These are phyloP conservation scores for Colletotrichum chrysophilum DNA, from an alignment of 2,329 filamentous ascomycete species.

Conservation along the genomic window DNA sequence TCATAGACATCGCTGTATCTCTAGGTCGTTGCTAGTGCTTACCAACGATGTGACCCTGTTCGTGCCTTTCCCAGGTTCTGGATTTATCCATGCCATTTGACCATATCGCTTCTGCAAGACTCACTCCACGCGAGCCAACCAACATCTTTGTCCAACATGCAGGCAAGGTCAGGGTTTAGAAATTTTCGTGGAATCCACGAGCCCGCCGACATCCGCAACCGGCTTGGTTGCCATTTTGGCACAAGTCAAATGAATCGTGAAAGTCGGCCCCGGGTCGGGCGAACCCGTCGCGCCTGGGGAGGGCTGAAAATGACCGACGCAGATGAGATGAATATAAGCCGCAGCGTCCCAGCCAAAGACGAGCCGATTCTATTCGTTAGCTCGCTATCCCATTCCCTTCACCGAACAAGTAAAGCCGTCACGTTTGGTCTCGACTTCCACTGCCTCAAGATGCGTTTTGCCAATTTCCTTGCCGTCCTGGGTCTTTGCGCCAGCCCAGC, in stretches of 20 bases:
- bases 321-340: not conserved
- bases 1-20: not conserved
- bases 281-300: not conserved
- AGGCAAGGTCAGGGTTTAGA: not conserved
- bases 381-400: not conserved
- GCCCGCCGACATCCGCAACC: not conserved
- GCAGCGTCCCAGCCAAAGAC: not conserved
- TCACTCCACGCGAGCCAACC: not conserved
- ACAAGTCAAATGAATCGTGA: not conserved
- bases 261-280: too few relatives aligned
- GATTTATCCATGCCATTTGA: not conserved
- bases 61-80: not conserved
- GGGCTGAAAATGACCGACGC: not conserved
- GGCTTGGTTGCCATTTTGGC: not conserved
- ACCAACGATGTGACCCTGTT: not conserved
- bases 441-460: not conserved
- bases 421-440: not conserved
- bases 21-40: not conserved
- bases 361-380: not conserved
- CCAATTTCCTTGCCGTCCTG: not conserved
- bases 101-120: not conserved
- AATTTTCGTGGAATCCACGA: not conserved
- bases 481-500: not conserved
- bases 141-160: not conserved
- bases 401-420: not conserved